Evolutionary conservation across 1,284 basidiomycete genomes (phyloP), one percentile per base, ranked within the genome.

Genomic region (Puccinia coronata): DNA sequence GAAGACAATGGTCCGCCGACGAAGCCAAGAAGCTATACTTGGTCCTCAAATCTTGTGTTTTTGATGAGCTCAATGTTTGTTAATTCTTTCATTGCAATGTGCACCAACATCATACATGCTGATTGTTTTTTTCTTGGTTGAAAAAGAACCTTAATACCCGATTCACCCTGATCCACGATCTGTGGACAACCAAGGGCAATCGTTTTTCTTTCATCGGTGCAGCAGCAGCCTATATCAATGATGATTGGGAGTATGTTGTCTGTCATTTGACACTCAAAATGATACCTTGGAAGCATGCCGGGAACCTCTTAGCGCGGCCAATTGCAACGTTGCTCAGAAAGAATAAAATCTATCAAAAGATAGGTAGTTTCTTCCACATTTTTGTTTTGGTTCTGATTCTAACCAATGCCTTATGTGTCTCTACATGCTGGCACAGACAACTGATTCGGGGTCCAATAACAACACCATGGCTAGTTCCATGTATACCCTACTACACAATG

Each of bases 151-250:
- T 65, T 36, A n/a, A 65, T 20, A 43, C 36, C 28, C 6, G 34
- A 14, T 53, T 72, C 47, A 55, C 43, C 43, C 43, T 71, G 16
- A 71, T 71, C 2, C 43, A 71, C 23, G 25, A 71, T 53, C 11
- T 53, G 28, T 72, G 70, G 70, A 72, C 70, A 0, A 72, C 70
- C 1, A 39, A 51, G 14, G 41, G 70, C 18, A 72, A 72, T 31
- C 47, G 34, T n/a, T 53, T 47, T 55, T 47, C 49, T 12, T 72
- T 72, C 31, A 53, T 72, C 23, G 70, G 70, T n/a, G 70, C 28
- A 1, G 34, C 39, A 11, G 70, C 34, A 16, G 47, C 43, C 16
- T 72, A 34, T 23, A 39, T 72, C 31, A 53, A 51, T 12, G 6
- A 31, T 4, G 70, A 72, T 5, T 72, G 70, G 70, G 16, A 51